A percentile compares a stretch with the other conserved stretches of the same genome.
Conservation (phyloP, 495 filamentous ascomycete species). For the Podospora pseudocomata region DNA sequence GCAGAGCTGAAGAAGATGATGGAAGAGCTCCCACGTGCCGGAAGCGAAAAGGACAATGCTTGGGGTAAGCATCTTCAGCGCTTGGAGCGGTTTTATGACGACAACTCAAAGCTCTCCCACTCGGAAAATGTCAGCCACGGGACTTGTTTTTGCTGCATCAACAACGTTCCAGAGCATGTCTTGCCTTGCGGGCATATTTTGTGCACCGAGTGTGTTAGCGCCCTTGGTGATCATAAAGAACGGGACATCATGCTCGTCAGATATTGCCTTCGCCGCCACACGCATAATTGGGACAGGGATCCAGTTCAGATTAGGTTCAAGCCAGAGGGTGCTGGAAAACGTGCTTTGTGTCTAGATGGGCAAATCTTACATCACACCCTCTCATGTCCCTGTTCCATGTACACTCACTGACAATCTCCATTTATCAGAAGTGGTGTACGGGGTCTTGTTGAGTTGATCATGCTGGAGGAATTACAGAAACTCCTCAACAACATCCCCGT, state of each 20-base stretch:
- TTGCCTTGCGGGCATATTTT: constrained; percentile 58
- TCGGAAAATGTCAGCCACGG: constrained; percentile 31
- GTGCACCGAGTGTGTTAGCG: constrained; percentile 45
- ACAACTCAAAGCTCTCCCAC: too few species aligned
- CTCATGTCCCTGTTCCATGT: too few species aligned
- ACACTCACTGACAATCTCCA: too few species aligned
- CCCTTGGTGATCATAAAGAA: constrained; percentile 19
- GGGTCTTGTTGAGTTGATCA: constrained; percentile 46
- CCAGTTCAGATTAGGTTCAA: constrained; percentile 42
- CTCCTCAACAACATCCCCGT: constrained; percentile 41
- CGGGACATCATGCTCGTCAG: constrained; percentile 13
- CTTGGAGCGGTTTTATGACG: constrained; percentile 24
- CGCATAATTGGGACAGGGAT: constrained; percentile 25
- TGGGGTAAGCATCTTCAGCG: too few species aligned
- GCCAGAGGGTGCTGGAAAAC: constrained; percentile 45
- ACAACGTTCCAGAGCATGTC: constrained; percentile 49
- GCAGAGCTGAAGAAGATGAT: too few species aligned
- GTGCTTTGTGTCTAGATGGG: constrained; percentile 51
- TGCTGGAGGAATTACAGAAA: constrained; percentile 43
- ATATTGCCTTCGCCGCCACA: constrained; percentile 34
- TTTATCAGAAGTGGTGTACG: constrained; percentile 44
- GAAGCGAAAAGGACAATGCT: too few species aligned
- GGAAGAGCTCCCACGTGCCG: too few species aligned
- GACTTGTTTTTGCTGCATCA: constrained; percentile 55
- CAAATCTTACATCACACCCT: constrained; percentile 10